Evolutionary conservation across 2,329 filamentous ascomycete genomes (phyloP).

Genomic region (Fusarium scirpi): DNA sequence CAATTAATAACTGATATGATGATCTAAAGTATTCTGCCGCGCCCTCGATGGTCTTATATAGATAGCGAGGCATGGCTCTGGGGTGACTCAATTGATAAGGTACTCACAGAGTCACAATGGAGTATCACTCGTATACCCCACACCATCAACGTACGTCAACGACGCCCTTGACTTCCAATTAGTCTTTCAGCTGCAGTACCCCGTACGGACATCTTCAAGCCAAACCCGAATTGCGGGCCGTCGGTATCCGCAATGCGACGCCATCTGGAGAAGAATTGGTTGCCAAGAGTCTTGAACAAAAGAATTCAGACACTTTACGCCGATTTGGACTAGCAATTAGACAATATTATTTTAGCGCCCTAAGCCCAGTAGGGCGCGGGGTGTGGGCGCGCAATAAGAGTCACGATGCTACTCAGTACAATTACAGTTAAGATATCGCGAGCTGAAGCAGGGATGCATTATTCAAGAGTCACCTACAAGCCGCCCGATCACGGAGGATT

Average conservation of each 20-base stretch:
- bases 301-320: background rate
- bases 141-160: constrained; percentile 41
- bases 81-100: constrained; percentile 35
- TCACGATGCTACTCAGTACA: background rate
- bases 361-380: background rate
- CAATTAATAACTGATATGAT: background rate
- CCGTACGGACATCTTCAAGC: background rate
- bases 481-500: constrained; percentile 8
- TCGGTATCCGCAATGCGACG: constrained; percentile 32
- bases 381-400: constrained; percentile 12
- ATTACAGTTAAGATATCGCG: background rate
- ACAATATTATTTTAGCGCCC: background rate
- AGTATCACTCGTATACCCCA: constrained; percentile 34
- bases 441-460: background rate
- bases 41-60: constrained; percentile 21
- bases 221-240: constrained; percentile 6
- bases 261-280: background rate
- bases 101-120: background rate
- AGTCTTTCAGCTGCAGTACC: background rate
- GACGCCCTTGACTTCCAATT: constrained; percentile 36
- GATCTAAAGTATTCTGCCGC: background rate
- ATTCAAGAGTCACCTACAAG: constrained; percentile 13
- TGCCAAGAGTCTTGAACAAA: background rate
- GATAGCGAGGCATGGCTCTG: background rate
- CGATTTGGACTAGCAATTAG: background rate